Evolutionary conservation across 2,329 filamentous ascomycete genomes (phyloP).

Genomic region (Colletotrichum filicis): DNA sequence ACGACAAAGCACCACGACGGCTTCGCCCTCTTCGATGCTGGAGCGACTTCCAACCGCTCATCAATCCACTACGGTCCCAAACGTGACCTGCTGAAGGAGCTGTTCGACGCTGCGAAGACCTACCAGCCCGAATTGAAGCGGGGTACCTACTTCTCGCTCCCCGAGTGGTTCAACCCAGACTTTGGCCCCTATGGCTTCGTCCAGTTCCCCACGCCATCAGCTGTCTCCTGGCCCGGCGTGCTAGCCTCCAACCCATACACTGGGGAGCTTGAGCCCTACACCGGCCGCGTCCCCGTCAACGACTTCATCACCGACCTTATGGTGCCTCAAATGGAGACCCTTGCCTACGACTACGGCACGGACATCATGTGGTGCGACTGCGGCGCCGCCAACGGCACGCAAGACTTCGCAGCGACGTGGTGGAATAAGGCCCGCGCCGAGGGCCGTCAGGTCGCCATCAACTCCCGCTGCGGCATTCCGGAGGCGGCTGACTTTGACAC

Average conservation of each 20-base stretch:
- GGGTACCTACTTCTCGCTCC: constrained; percentile 60
- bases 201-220: constrained; percentile 47
- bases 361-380: constrained; percentile 64
- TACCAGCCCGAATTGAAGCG: constrained; percentile 38
- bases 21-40: constrained; percentile 56
- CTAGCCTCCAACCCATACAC: constrained; percentile 54
- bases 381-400: constrained; percentile 54
- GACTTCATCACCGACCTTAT: constrained; percentile 57
- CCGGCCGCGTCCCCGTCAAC: constrained; percentile 48
- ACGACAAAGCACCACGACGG: constrained; percentile 61
- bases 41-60: constrained; percentile 50
- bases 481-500: constrained; percentile 65
- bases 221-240: constrained; percentile 45
- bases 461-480: constrained; percentile 64
- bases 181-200: constrained; percentile 56
- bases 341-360: constrained; percentile 54
- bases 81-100: constrained; percentile 45
- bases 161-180: constrained; percentile 61
- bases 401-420: constrained; percentile 53
- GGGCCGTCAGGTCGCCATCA: constrained; percentile 63
- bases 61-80: constrained; percentile 51
- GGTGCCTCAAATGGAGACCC: constrained; percentile 57
- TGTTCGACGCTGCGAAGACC: constrained; percentile 47
- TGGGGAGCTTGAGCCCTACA: constrained; percentile 52
- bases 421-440: constrained; percentile 50